Evolutionary conservation across 495 filamentous ascomycete genomes (phyloP), one percentile per base, ranked within the genome.

Genomic region (Aspergillus ellipticus): DNA sequence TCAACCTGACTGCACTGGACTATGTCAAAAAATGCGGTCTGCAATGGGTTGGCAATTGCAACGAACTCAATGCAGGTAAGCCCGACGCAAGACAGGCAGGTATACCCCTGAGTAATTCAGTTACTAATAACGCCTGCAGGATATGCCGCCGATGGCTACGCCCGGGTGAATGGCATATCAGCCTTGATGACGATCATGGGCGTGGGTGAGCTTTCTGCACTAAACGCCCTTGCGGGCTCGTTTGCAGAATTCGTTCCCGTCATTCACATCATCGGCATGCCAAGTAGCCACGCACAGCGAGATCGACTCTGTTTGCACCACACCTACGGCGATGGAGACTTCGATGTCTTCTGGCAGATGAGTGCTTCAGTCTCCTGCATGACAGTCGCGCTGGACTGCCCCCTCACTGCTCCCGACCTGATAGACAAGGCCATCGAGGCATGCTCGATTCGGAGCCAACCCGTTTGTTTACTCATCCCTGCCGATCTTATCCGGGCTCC

Each of bases 81-180:
- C n/a, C n/a, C n/a, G n/a, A n/a, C n/a, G n/a, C n/a, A n/a, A n/a
- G n/a, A n/a, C n/a, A n/a, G n/a, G n/a, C n/a, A n/a, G n/a, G n/a
- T n/a, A n/a, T n/a, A n/a, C n/a, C n/a, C n/a, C n/a, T n/a, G n/a
- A n/a, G n/a, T n/a, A n/a, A n/a, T n/a, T n/a, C n/a, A n/a, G n/a
- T n/a, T n/a, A n/a, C n/a, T n/a, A n/a, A n/a, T n/a, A n/a, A n/a
- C n/a, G n/a, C n/a, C n/a, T n/a, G n/a, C n/a, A n/a, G 87, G 83
- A 21, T 93, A 92, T 63, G 88, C 89, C 15, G 85, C 88, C 19
- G 89, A 93, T 70, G 89, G 87, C 8, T 92, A 92, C 65, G 87
- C 89, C 24, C 76, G 89, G 22, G 73, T 88, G 51, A 86, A 85
- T 54, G 87, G 88, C 29, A 81, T 89, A 24, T 73, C 74, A 9